Percentiles rank a stretch among this genome's conserved stretches.
Evolutionary conservation across 179 eudicot genomes (phyloP).

Genomic region (Spergularia azorica): DNA sequence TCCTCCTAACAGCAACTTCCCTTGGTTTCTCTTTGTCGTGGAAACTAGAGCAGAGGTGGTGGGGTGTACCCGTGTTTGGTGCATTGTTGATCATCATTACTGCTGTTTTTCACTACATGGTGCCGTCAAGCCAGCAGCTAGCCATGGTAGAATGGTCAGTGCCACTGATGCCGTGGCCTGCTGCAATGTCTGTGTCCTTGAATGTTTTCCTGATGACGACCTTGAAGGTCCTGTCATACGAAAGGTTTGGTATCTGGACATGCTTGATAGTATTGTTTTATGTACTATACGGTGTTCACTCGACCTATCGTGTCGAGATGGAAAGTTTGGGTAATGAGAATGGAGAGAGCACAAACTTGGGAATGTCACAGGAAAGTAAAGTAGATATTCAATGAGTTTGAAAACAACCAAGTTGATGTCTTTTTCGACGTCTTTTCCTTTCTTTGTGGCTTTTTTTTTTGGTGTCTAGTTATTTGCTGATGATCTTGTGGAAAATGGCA

Average conservation of each 20-base stretch:
- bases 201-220: slow-evolving; percentile 72
- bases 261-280: slow-evolving; percentile 57
- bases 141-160: slow-evolving; percentile 45
- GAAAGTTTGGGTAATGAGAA: slow-evolving; percentile 30
- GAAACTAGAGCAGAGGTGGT: slow-evolving; percentile 49
- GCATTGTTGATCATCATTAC: slow-evolving; percentile 41
- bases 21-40: slow-evolving; percentile 58
- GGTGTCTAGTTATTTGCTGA: neutral
- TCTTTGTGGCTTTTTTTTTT: neutral
- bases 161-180: slow-evolving; percentile 87
- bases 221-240: slow-evolving; percentile 43
- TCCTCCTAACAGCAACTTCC: slow-evolving; percentile 55
- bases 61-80: slow-evolving; percentile 45
- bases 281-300: slow-evolving; percentile 69
- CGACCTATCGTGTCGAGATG: slow-evolving; percentile 56
- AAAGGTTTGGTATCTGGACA: slow-evolving; percentile 68
- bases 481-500: too few species aligned
- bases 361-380: slow-evolving; percentile 31
- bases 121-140: slow-evolving; percentile 26
- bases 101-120: slow-evolving; percentile 47
- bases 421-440: neutral
- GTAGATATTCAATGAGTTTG: slow-evolving; percentile 21
- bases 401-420: neutral
- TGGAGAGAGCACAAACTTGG: slow-evolving; percentile 26
- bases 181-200: slow-evolving; percentile 57